Conservation (phyloP, 2,329 filamentous ascomycete species). For the Pseudovirgaria hyperparasitica region DNA sequence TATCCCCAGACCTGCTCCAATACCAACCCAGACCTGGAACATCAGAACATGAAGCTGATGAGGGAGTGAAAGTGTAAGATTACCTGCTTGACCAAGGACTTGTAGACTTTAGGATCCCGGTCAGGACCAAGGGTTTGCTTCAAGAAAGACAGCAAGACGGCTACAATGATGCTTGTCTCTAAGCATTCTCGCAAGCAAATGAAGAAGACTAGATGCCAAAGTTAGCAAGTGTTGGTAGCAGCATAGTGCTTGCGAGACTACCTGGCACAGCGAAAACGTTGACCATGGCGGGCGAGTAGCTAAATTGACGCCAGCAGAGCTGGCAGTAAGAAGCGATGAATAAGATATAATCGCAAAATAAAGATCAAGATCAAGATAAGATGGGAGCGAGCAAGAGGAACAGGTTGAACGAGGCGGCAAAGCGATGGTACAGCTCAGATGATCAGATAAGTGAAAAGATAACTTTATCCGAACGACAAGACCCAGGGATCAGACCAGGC, state of each 20-base stretch:
- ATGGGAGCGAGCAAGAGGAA: too few species aligned
- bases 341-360: too few species aligned
- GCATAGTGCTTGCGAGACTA: constrained; percentile 12
- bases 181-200: constrained; percentile 79
- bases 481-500: too few species aligned
- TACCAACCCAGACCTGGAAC: constrained; percentile 54
- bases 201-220: constrained; percentile 53
- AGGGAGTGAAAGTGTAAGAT: constrained; percentile 4
- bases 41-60: background rate
- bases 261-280: constrained; percentile 62
- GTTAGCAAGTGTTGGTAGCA: constrained; percentile 1
- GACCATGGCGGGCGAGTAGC: constrained; percentile 36
- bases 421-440: too few species aligned
- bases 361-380: too few species aligned
- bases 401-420: too few species aligned
- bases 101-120: constrained; percentile 50
- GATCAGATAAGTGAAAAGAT: background rate
- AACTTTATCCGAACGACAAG: constrained; percentile 1
- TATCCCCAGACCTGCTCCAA: constrained; percentile 47
- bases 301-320: too few species aligned
- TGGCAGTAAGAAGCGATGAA: too few species aligned
- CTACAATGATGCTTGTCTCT: constrained; percentile 74
- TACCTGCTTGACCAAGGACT: constrained; percentile 53
- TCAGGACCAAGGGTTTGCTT: constrained; percentile 65
- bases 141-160: constrained; percentile 72